Evolutionary conservation across 257 asterid species (phyloP).

Genomic region (Craterostigma plantagineum): DNA sequence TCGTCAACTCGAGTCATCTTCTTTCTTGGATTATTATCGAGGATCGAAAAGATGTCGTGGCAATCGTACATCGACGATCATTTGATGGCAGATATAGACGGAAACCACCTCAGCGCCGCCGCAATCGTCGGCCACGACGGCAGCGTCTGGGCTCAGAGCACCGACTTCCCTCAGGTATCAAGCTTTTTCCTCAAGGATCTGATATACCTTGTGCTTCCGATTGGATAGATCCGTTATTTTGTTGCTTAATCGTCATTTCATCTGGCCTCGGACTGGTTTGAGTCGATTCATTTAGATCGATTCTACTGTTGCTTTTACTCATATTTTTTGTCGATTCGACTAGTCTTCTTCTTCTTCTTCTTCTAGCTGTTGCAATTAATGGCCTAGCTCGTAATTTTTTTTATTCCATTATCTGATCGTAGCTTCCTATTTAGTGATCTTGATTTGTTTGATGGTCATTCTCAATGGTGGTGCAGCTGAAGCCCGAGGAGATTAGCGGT

Average conservation of each 20-base stretch:
- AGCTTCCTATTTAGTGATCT: background rate
- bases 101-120: constrained; percentile 40
- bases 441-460: constrained; percentile 1
- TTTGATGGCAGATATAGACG: constrained; percentile 56
- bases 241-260: background rate
- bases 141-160: constrained; percentile 72
- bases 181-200: background rate
- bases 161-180: constrained; percentile 54
- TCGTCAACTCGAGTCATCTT: background rate
- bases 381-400: too few species aligned
- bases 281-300: constrained; percentile 4
- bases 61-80: constrained; percentile 74
- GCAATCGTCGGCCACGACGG: constrained; percentile 79
- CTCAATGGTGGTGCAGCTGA: constrained; percentile 24
- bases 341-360: background rate
- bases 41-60: constrained; percentile 78
- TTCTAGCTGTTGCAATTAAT: background rate
- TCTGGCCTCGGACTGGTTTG: constrained; percentile 4
- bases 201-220: too few species aligned
- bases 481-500: constrained; percentile 32
- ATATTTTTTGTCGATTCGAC: background rate
- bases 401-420: background rate
- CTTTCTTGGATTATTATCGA: constrained; percentile 1
- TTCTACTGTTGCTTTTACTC: background rate
- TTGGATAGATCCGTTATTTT: constrained; percentile 7